Conservation (phyloP, 2,329 filamentous ascomycete species). For the Hirsutella thompsonii region DNA sequence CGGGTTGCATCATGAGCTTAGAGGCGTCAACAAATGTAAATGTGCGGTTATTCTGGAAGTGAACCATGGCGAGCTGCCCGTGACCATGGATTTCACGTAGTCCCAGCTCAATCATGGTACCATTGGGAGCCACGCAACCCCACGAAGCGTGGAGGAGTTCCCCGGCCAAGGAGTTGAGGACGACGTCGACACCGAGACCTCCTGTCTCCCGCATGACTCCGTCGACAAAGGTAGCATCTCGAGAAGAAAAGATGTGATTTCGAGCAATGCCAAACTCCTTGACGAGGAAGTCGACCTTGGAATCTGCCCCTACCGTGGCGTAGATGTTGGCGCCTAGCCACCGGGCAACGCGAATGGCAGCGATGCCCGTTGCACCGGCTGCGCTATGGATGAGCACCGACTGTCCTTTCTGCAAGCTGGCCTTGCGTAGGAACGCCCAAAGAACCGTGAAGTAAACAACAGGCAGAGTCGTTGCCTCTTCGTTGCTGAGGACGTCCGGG, state of each 20-base stretch:
- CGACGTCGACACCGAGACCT: conserved; percentile 53
- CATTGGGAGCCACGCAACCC: conserved; percentile 29
- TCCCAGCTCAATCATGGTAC: conserved; percentile 31
- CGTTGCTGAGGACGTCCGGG: conserved; percentile 18
- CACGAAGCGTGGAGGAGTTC: conserved; percentile 28
- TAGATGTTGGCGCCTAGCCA: conserved; percentile 13
- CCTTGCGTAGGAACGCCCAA: conserved; percentile 3
- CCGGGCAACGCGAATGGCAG: conserved; percentile 14
- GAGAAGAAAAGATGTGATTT: conserved; percentile 15
- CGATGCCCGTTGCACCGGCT: conserved; percentile 16
- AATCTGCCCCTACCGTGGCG: conserved; percentile 14
- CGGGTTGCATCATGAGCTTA: too few relatives aligned
- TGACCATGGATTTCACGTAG: conserved; percentile 22
- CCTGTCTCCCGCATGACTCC: conserved; percentile 16
- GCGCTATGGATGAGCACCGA: conserved; percentile 18
- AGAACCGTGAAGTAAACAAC: conserved; percentile 19
- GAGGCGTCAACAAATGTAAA: conserved; percentile 31
- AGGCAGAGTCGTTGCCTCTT: conserved; percentile 19
- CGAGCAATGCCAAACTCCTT: conserved; percentile 8
- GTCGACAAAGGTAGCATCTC: conserved; percentile 12
- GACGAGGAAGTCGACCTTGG: conserved; percentile 15
- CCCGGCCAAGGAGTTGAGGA: conserved; percentile 39
- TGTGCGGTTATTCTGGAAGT: conserved; percentile 31
- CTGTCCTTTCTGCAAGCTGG: conserved; percentile 4
- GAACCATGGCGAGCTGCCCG: conserved; percentile 32